Evolutionary conservation across 2,329 filamentous ascomycete genomes (phyloP).

Genomic region (Aspergillus aculeatus): DNA sequence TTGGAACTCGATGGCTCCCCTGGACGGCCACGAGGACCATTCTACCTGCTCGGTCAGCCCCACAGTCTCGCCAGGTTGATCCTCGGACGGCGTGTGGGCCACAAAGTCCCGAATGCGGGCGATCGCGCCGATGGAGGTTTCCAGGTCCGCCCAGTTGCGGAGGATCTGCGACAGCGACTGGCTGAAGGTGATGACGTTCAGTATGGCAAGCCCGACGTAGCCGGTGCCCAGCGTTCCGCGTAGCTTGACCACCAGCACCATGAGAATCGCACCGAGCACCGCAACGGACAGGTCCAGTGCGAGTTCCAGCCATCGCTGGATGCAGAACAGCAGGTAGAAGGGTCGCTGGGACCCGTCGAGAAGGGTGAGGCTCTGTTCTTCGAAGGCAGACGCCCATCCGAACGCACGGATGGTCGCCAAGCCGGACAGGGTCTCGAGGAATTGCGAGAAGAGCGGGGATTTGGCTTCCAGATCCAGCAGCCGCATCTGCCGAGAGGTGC

Average conservation of each 20-base stretch:
- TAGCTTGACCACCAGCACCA: slow-evolving; percentile 12
- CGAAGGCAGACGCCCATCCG: background rate
- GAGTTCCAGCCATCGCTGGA: slow-evolving; percentile 23
- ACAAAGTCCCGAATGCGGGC: background rate
- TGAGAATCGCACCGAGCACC: slow-evolving; percentile 8
- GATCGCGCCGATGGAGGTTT: slow-evolving; percentile 4
- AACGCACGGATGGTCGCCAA: background rate
- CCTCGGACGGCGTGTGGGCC: no score
- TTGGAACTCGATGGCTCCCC: no score
- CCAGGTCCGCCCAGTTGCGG: slow-evolving; percentile 1
- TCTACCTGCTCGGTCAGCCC: slow-evolving; percentile 62
- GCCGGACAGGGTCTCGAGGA: background rate
- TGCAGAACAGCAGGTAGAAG: slow-evolving; percentile 21
- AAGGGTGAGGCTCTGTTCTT: background rate
- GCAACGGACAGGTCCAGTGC: slow-evolving; percentile 20
- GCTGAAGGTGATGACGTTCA: background rate
- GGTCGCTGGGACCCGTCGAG: slow-evolving; percentile 21
- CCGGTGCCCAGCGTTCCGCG: slow-evolving; percentile 31
- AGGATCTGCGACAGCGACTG: background rate
- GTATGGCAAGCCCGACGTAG: background rate
- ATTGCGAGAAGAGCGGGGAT: background rate
- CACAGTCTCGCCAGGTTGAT: slow-evolving; percentile 27
- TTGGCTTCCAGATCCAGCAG: slow-evolving; percentile 10
- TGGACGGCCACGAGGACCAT: slow-evolving; percentile 56
- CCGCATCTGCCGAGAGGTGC: slow-evolving; percentile 4